A percentile compares a stretch with the other conserved stretches of the same genome.
phyloP scores from a whole-genome alignment of 2,329 filamentous ascomycete species.

The Pseudogymnoascus sp. region DNA sequence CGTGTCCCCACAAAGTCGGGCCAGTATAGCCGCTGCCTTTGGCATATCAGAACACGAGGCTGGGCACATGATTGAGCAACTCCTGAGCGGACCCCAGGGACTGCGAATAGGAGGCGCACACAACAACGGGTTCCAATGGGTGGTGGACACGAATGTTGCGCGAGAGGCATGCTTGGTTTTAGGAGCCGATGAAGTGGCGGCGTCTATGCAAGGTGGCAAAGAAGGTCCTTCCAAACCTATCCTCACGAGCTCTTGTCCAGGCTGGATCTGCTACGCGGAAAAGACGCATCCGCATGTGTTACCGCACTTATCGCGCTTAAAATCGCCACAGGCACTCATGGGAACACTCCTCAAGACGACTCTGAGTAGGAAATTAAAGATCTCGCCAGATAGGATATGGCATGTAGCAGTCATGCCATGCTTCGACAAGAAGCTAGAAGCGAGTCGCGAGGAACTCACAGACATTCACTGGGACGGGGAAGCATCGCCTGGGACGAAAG shows the following conservation, averaged over 20 bases:
- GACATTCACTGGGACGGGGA: constrained; percentile 62
- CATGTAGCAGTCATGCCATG: constrained; percentile 96
- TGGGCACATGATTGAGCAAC: constrained; percentile 72
- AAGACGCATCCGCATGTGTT: constrained; percentile 94
- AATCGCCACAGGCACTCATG: constrained; percentile 87
- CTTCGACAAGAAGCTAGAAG: constrained; percentile 98
- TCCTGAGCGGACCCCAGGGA: constrained; percentile 65
- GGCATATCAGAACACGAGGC: constrained; percentile 66
- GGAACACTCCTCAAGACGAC: constrained; percentile 86
- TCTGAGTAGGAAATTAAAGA: constrained; percentile 62
- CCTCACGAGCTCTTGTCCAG: constrained; percentile 84
- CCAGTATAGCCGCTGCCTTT: constrained; percentile 80
- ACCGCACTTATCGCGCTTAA: constrained; percentile 81
- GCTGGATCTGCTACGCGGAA: constrained; percentile 98
- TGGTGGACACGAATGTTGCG: constrained; percentile 80
- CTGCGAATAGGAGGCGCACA: constrained; percentile 63
- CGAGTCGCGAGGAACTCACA: constrained; percentile 85
- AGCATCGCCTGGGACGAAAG: constrained; percentile 39
- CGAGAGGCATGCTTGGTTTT: constrained; percentile 77
- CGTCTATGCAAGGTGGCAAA: constrained; percentile 24
- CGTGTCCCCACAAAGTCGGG: constrained; percentile 83
- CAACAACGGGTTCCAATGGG: constrained; percentile 76
- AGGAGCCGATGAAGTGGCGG: constrained; percentile 63
- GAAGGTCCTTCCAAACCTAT: constrained; percentile 46
- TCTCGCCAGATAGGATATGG: constrained; percentile 78